These are phyloP conservation scores for Botrytis cinerea DNA, from an alignment of 2,329 filamentous ascomycete species.

Conservation along the genomic window DNA sequence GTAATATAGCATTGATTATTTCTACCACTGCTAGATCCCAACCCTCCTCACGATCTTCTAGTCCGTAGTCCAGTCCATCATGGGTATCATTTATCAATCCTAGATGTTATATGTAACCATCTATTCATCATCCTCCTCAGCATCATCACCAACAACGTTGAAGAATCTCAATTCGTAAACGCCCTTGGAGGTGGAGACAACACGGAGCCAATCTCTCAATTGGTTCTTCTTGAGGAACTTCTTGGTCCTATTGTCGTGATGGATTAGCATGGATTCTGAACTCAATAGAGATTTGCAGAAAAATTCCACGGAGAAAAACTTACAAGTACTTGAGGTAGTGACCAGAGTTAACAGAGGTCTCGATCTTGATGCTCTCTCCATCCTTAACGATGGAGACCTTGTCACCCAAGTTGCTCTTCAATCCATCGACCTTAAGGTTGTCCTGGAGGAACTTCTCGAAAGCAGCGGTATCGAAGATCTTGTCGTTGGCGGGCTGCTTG, in stretches of 20 bases:
- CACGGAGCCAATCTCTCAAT: slow-evolving; percentile 99
- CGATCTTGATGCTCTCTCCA: slow-evolving; percentile 94
- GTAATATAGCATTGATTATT: slow-evolving; percentile 18
- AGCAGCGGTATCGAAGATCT: slow-evolving; percentile 98
- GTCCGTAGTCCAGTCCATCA: slow-evolving; percentile 13
- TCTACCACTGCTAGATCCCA: slow-evolving; percentile 9
- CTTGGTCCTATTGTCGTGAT: slow-evolving; percentile 72
- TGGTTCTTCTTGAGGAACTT: slow-evolving; percentile 99
- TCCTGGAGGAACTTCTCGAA: slow-evolving; percentile 99
- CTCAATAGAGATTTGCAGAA: background rate
- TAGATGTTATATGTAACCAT: slow-evolving; percentile 39
- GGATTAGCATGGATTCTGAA: slow-evolving; percentile 33
- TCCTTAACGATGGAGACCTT: slow-evolving; percentile 85
- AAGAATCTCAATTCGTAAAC: slow-evolving; percentile 99
- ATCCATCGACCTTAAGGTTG: slow-evolving; percentile 99
- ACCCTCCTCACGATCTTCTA: slow-evolving; percentile 18
- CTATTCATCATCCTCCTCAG: slow-evolving; percentile 98
- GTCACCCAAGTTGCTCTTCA: slow-evolving; percentile 96
- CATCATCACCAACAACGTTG: slow-evolving; percentile 99
- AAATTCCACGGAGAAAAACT: slow-evolving; percentile 44
- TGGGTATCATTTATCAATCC: slow-evolving; percentile 19
- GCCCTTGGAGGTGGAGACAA: slow-evolving; percentile 96
- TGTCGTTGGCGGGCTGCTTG: slow-evolving; percentile 96
- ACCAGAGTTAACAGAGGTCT: slow-evolving; percentile 96
- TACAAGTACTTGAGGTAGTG: slow-evolving; percentile 99